phyloP scores from a whole-genome alignment of 805 yeast genomes.

The Saturnispora mendoncae region DNA sequence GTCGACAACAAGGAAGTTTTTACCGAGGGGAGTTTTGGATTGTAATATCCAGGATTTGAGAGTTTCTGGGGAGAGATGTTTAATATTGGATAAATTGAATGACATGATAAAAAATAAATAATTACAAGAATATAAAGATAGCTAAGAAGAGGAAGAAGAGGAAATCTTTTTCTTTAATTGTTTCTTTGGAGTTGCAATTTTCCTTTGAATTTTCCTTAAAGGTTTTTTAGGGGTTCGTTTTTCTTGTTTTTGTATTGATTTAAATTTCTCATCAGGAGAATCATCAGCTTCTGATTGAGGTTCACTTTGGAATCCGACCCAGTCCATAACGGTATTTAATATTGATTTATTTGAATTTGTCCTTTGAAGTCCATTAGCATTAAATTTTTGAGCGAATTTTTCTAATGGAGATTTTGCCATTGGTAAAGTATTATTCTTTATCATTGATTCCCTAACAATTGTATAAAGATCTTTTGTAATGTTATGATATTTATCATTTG shows the following conservation, averaged over 20 bases:
- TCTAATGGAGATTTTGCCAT: conserved; percentile 46
- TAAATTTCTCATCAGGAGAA: conserved; percentile 12
- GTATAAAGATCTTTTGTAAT: conserved; percentile 77
- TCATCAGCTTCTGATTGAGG: conserved; percentile 19
- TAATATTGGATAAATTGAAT: conserved; percentile 34
- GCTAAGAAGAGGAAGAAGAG: background rate
- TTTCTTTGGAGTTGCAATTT: conserved; percentile 6
- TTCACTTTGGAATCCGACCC: conserved; percentile 28
- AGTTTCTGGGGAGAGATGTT: conserved; percentile 37
- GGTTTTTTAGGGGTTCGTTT: background rate
- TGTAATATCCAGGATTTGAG: conserved; percentile 38
- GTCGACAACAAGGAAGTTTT: conserved; percentile 55
- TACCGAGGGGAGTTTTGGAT: conserved; percentile 32
- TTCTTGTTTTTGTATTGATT: background rate
- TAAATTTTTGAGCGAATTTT: conserved; percentile 55
- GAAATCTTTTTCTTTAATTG: background rate
- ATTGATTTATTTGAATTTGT: conserved; percentile 20
- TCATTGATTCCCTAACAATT: conserved; percentile 68
- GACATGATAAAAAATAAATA: conserved; percentile 1
- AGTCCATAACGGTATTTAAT: conserved; percentile 29
- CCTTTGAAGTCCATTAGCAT: conserved; percentile 41
- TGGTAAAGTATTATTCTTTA: conserved; percentile 12
- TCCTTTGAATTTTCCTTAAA: conserved; percentile 8
- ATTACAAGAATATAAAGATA: background rate
- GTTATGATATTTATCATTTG: conserved; percentile 56